Evolutionary conservation across 148 eudicot species (phyloP).

Genomic region (Spergularia marina): DNA sequence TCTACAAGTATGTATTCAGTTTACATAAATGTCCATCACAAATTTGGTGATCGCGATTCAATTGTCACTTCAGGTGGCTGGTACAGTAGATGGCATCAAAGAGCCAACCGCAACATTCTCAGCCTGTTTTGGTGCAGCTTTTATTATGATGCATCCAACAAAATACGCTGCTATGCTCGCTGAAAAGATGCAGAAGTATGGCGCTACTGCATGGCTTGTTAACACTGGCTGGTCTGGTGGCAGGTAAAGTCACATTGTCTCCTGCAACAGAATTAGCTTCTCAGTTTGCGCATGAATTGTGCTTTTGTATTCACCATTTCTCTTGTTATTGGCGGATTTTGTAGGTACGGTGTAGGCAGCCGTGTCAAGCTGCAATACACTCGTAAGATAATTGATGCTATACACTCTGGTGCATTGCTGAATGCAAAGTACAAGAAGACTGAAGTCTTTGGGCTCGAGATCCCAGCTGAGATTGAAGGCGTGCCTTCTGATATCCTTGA

Average conservation of each 20-base stretch:
- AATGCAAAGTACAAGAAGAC: constrained; percentile 54
- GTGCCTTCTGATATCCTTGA: constrained; percentile 78
- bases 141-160: constrained; percentile 81
- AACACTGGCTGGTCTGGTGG: constrained; percentile 91
- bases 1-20: too few relatives aligned
- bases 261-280: not conserved
- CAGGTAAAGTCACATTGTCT: constrained; percentile 37
- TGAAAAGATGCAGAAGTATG: constrained; percentile 69
- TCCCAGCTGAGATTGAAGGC: constrained; percentile 62
- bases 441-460: constrained; percentile 73
- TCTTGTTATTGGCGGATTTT: not conserved
- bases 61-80: constrained; percentile 48
- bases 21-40: not conserved
- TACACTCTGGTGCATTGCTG: constrained; percentile 61
- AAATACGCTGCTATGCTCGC: constrained; percentile 83
- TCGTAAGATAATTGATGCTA: constrained; percentile 70
- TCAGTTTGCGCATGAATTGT: not conserved
- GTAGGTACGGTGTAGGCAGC: constrained; percentile 76
- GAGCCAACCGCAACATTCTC: constrained; percentile 82
- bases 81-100: constrained; percentile 73
- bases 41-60: not conserved
- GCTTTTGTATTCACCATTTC: not conserved
- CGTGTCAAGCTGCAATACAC: constrained; percentile 74
- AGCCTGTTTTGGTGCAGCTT: constrained; percentile 86
- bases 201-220: constrained; percentile 81